phyloP scores from a whole-genome alignment of 495 filamentous ascomycete genomes.

The Achaetomiella virescens region DNA sequence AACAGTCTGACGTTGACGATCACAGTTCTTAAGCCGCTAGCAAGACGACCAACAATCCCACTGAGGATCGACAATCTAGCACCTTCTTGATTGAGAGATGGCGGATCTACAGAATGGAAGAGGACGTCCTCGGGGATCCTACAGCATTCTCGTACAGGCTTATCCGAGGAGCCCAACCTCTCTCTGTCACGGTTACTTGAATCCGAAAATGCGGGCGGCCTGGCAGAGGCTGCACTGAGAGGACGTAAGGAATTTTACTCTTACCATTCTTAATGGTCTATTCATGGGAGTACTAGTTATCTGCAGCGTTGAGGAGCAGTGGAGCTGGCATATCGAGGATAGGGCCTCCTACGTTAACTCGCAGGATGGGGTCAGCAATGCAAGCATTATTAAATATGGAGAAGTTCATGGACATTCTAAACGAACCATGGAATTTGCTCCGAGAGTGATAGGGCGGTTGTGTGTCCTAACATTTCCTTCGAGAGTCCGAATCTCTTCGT shows the following conservation, averaged over 20 bases:
- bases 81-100: constrained; percentile 12
- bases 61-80: constrained; percentile 15
- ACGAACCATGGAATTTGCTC: too few species aligned
- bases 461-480: too few species aligned
- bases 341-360: not conserved
- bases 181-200: not conserved
- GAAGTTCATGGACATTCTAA: not conserved
- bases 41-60: constrained; percentile 15
- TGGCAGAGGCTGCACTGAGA: not conserved
- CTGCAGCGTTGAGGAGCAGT: not conserved
- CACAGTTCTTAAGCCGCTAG: constrained; percentile 12
- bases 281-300: not conserved
- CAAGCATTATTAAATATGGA: not conserved
- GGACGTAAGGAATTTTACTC: not conserved
- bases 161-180: not conserved
- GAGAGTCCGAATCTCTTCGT: too few species aligned
- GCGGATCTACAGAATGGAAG: constrained; percentile 6
- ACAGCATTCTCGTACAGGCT: too few species aligned
- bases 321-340: not conserved
- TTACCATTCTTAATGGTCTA: not conserved
- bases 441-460: too few species aligned
- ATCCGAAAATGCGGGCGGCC: not conserved
- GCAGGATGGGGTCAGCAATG: not conserved
- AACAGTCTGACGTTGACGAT: constrained; percentile 12
- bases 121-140: not conserved